phyloP scores from a whole-genome alignment of 768 basidiomycete genomes.

The Lyophyllum shimeji region DNA sequence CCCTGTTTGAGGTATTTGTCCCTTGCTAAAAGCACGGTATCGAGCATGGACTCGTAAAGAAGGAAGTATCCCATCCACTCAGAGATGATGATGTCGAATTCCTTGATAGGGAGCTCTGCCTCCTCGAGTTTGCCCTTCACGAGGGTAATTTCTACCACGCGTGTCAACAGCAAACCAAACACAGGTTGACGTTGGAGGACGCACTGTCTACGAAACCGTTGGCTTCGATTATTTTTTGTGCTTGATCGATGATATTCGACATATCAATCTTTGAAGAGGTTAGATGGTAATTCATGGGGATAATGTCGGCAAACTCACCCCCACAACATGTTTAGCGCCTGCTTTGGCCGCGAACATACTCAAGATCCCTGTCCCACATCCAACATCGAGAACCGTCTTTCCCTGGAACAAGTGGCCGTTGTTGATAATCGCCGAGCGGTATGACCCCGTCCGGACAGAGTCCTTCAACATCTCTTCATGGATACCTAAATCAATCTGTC shows the following conservation, averaged over 20 bases:
- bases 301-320: conserved; percentile 48
- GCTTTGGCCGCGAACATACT: conserved; percentile 99
- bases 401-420: conserved; percentile 95
- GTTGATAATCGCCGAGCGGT: conserved; percentile 92
- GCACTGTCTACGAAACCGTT: conserved; percentile 95
- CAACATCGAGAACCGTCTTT: conserved; percentile 96
- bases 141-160: conserved; percentile 78
- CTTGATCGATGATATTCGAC: conserved; percentile 99
- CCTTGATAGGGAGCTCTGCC: conserved; percentile 77
- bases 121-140: conserved; percentile 99
- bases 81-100: conserved; percentile 98
- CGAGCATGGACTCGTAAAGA: conserved; percentile 98
- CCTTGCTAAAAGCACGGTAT: conserved; percentile 94
- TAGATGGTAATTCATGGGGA: neutral
- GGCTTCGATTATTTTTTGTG: conserved; percentile 92
- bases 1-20: conserved; percentile 94
- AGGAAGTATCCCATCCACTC: conserved; percentile 99
- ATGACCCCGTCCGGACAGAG: conserved; percentile 90
- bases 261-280: conserved; percentile 81
- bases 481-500: conserved; percentile 60
- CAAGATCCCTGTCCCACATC: conserved; percentile 96
- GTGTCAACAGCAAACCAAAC: conserved; percentile 5
- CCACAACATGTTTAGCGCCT: conserved; percentile 91
- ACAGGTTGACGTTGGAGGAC: conserved; percentile 24
- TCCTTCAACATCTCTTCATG: conserved; percentile 99